Evolutionary conservation across 2,329 filamentous ascomycete species (phyloP).

Genomic region (Hansfordia pulvinata): DNA sequence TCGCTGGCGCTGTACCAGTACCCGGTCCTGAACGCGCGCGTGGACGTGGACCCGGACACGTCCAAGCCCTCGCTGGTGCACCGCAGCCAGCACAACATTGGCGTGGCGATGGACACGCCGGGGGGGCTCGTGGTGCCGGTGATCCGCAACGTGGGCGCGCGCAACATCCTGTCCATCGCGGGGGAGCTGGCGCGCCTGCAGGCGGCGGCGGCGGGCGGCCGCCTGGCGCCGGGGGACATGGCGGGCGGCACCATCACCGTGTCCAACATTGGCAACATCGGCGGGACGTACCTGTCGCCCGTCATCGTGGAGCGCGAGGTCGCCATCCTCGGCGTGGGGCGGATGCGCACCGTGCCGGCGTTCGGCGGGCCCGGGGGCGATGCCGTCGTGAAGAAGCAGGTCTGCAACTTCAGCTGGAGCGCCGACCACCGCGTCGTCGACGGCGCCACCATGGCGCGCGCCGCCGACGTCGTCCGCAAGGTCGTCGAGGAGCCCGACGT

Average conservation of each 20-base stretch:
- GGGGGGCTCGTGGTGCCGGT: constrained; percentile 82
- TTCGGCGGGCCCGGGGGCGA: constrained; percentile 52
- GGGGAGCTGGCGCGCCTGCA: constrained; percentile 64
- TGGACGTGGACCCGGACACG: constrained; percentile 45
- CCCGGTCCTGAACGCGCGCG: constrained; percentile 75
- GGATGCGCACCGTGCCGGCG: constrained; percentile 66
- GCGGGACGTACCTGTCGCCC: constrained; percentile 81
- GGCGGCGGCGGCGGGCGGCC: constrained; percentile 57
- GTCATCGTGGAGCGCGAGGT: constrained; percentile 87
- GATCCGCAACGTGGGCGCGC: constrained; percentile 66
- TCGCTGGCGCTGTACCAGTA: constrained; percentile 72
- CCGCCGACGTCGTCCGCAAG: constrained; percentile 65
- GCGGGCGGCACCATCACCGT: constrained; percentile 85
- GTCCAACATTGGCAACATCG: constrained; percentile 92
- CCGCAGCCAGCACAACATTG: constrained; percentile 84
- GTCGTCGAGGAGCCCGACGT: constrained; percentile 74
- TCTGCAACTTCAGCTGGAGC: constrained; percentile 91
- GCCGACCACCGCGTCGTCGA: constrained; percentile 91
- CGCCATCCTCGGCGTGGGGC: constrained; percentile 80
- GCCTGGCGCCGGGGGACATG: constrained; percentile 62
- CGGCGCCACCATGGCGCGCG: constrained; percentile 85
- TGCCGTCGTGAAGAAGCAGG: constrained; percentile 58
- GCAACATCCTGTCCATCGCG: constrained; percentile 68
- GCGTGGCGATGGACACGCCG: constrained; percentile 89
- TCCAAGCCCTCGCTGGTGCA: constrained; percentile 63